Evolutionary conservation across 257 asterid species (phyloP).

Genomic region (Solanum etuberosum): DNA sequence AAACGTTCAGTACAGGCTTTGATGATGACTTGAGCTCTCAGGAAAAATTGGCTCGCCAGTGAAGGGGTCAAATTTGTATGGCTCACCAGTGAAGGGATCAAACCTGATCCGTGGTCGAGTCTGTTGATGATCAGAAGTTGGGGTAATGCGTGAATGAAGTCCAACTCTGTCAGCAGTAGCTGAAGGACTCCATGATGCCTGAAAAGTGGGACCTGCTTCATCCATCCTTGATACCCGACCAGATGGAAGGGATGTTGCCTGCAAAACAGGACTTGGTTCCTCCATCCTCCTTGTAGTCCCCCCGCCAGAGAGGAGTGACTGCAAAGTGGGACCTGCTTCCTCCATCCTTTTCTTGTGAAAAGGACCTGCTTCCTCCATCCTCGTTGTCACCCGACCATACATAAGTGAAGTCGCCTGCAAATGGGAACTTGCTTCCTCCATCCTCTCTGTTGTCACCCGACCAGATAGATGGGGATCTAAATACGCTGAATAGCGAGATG

Average conservation of each 20-base stretch:
- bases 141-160: slow-evolving; percentile 3
- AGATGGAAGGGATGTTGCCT: neutral
- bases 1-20: neutral
- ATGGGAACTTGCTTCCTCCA: neutral
- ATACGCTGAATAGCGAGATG: slow-evolving; percentile 20
- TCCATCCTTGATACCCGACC: neutral
- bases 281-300: neutral
- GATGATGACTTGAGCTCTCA: slow-evolving; percentile 3
- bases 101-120: slow-evolving; percentile 54
- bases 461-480: slow-evolving; percentile 19
- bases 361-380: slow-evolving; percentile 5
- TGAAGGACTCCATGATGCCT: slow-evolving; percentile 20
- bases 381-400: slow-evolving; percentile 13
- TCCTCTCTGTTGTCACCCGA: neutral
- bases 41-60: slow-evolving; percentile 82
- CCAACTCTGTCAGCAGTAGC: slow-evolving; percentile 22
- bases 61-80: slow-evolving; percentile 88
- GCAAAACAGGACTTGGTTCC: neutral
- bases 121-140: slow-evolving; percentile 17
- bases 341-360: slow-evolving; percentile 6
- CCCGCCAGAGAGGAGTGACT: neutral
- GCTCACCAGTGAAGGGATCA: slow-evolving; percentile 81
- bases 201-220: slow-evolving; percentile 20
- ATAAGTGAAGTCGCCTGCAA: slow-evolving; percentile 2
- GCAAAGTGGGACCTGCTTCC: neutral